A percentile compares a stretch with the other conserved stretches of the same genome.
Conservation (phyloP, 768 basidiomycete species). For the Hygrocybe punicea region DNA sequence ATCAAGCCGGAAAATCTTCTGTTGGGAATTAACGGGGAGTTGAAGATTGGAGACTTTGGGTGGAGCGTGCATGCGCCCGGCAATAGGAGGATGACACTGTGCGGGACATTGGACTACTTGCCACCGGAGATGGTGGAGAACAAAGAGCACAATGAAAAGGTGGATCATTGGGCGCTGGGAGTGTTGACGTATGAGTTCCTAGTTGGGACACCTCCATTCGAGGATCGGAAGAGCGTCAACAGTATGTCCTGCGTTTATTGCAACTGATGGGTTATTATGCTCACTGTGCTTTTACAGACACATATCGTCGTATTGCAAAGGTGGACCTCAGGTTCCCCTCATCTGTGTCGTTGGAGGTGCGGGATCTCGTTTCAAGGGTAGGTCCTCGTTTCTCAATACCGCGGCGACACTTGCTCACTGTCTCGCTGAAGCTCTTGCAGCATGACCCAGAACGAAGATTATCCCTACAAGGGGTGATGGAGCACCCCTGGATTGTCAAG, state of each 20-base stretch:
- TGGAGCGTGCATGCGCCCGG: slow-evolving; percentile 98
- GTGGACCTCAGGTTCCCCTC: slow-evolving; percentile 76
- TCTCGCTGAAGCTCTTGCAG: slow-evolving; percentile 65
- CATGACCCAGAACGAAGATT: slow-evolving; percentile 77
- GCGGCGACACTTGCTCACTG: background rate
- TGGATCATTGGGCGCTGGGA: slow-evolving; percentile 95
- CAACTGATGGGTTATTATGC: background rate
- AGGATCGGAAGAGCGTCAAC: slow-evolving; percentile 72
- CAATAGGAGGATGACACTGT: slow-evolving; percentile 84
- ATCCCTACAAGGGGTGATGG: slow-evolving; percentile 66
- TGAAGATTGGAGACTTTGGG: slow-evolving; percentile 98
- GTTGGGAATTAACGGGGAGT: slow-evolving; percentile 89
- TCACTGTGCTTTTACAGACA: slow-evolving; percentile 48
- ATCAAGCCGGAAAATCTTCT: slow-evolving; percentile 99
- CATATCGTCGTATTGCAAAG: slow-evolving; percentile 82
- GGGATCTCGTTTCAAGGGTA: slow-evolving; percentile 62
- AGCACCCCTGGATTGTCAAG: slow-evolving; percentile 84
- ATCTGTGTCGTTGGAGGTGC: slow-evolving; percentile 58
- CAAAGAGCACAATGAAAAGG: slow-evolving; percentile 81
- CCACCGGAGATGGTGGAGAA: slow-evolving; percentile 99
- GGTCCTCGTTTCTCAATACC: slow-evolving; percentile 21
- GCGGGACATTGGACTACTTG: slow-evolving; percentile 94
- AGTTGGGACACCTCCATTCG: slow-evolving; percentile 75
- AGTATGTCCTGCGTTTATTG: slow-evolving; percentile 45
- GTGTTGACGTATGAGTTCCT: slow-evolving; percentile 97